Percentiles rank a stretch among this genome's conserved stretches.
Evolutionary conservation across 768 basidiomycete species (phyloP).

Genomic region (Clavaria fumosa): DNA sequence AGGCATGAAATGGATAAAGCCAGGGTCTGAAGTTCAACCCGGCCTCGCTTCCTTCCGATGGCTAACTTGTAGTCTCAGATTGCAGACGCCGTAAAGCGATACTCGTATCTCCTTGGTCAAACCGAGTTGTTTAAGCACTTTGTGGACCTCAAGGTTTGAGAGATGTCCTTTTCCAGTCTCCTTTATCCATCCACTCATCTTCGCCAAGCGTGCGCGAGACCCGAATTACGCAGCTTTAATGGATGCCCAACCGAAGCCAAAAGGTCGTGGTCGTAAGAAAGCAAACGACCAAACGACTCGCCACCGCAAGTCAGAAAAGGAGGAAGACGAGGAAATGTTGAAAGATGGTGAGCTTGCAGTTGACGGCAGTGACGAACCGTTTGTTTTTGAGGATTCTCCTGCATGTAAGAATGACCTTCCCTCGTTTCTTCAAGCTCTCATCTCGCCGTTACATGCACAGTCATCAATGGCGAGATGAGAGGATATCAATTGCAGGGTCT

Average conservation of each 20-base stretch:
- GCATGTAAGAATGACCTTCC: slow-evolving; percentile 42
- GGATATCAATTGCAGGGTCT: slow-evolving; percentile 91
- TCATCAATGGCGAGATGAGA: slow-evolving; percentile 82
- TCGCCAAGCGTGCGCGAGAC: slow-evolving; percentile 65
- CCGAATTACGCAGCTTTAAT: slow-evolving; percentile 86
- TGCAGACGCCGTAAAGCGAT: slow-evolving; percentile 88
- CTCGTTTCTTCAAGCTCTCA: background rate
- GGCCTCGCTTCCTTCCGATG: background rate
- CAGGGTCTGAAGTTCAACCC: slow-evolving; percentile 35
- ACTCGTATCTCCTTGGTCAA: slow-evolving; percentile 94
- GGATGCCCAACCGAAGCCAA: slow-evolving; percentile 73
- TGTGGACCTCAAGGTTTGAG: slow-evolving; percentile 79
- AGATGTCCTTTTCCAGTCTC: background rate
- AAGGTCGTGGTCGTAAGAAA: slow-evolving; percentile 78
- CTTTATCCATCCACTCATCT: background rate
- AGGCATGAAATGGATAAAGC: slow-evolving; percentile 80
- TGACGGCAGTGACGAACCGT: slow-evolving; percentile 78
- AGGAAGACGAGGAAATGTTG: slow-evolving; percentile 92
- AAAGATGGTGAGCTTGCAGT: slow-evolving; percentile 71
- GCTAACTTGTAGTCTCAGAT: slow-evolving; percentile 52
- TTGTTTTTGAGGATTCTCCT: slow-evolving; percentile 89
- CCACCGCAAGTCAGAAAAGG: slow-evolving; percentile 93
- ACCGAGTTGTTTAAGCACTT: slow-evolving; percentile 98
- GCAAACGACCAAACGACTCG: slow-evolving; percentile 62
- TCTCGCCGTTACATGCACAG: slow-evolving; percentile 24